A percentile compares a stretch with the other conserved stretches of the same genome.
Conservation (phyloP, 2,329 filamentous ascomycete genomes). For the Daldinia sp. region DNA sequence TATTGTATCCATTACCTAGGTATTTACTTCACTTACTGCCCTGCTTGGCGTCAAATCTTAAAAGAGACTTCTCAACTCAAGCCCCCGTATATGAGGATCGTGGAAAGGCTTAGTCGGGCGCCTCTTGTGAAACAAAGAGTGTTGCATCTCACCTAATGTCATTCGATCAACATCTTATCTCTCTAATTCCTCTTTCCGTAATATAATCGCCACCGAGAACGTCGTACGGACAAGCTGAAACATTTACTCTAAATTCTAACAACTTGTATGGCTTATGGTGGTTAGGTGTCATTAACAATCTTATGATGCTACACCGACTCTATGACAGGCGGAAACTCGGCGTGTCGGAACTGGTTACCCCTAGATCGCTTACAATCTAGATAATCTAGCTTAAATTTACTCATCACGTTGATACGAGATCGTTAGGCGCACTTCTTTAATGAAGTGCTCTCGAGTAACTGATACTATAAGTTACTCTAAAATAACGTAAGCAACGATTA, state of each 20-base stretch:
- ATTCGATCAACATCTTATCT: slow-evolving; percentile 3
- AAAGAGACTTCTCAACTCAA: neutral
- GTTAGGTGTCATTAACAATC: neutral
- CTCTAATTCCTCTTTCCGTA: neutral
- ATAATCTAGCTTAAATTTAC: neutral
- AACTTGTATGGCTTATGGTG: slow-evolving; percentile 9
- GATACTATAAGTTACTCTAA: neutral
- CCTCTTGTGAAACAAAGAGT: slow-evolving; percentile 1
- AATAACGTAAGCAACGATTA: neutral
- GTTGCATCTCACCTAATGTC: neutral
- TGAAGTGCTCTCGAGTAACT: neutral
- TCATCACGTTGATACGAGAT: neutral
- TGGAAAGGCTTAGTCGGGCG: neutral
- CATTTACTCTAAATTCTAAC: neutral
- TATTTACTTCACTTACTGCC: too few species aligned
- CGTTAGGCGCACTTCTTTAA: neutral
- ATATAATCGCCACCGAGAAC: neutral
- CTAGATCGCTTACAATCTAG: neutral
- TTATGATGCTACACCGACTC: slow-evolving; percentile 10
- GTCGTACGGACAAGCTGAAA: slow-evolving; percentile 6
- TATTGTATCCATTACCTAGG: neutral
- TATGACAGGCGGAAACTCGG: neutral
- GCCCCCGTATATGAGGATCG: neutral
- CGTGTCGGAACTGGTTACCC: neutral
- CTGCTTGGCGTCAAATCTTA: neutral